Conservation (phyloP, 345 rosid genomes). For the Pistacia integerrima region DNA sequence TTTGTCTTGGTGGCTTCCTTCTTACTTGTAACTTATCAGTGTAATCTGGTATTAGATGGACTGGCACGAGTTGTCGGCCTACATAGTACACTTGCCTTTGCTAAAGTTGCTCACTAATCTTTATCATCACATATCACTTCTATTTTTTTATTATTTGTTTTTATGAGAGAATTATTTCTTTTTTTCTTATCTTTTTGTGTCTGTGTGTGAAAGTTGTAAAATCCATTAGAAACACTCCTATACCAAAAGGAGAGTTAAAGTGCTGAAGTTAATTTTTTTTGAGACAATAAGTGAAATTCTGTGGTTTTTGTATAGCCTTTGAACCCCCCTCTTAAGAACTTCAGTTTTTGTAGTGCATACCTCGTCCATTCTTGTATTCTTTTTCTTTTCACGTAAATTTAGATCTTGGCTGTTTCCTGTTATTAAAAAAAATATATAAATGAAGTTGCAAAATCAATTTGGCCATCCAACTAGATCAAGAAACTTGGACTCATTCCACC, state of each 20-base stretch:
- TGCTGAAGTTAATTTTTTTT: background rate
- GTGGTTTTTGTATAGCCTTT: no score
- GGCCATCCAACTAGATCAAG: no score
- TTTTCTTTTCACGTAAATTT: no score
- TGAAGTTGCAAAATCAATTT: no score
- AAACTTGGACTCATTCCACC: no score
- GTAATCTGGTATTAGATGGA: conserved; percentile 1
- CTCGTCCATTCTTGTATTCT: no score
- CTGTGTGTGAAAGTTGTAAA: background rate
- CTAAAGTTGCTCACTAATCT: background rate
- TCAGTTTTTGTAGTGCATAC: no score
- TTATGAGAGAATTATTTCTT: background rate
- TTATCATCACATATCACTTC: background rate
- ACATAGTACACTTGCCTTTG: background rate
- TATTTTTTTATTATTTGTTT: background rate
- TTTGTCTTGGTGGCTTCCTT: background rate
- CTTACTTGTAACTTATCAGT: background rate
- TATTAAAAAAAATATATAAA: no score
- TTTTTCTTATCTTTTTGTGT: background rate
- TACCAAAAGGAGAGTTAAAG: background rate
- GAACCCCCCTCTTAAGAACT: no score
- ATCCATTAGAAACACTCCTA: background rate
- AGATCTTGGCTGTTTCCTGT: no score
- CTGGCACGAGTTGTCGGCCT: background rate
- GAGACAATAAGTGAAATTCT: background rate